Percentiles rank a stretch among this genome's conserved stretches.
These are phyloP conservation scores for Hymenoscyphus infarciens DNA, from an alignment of 2,329 filamentous ascomycete genomes.

Conservation along the genomic window DNA sequence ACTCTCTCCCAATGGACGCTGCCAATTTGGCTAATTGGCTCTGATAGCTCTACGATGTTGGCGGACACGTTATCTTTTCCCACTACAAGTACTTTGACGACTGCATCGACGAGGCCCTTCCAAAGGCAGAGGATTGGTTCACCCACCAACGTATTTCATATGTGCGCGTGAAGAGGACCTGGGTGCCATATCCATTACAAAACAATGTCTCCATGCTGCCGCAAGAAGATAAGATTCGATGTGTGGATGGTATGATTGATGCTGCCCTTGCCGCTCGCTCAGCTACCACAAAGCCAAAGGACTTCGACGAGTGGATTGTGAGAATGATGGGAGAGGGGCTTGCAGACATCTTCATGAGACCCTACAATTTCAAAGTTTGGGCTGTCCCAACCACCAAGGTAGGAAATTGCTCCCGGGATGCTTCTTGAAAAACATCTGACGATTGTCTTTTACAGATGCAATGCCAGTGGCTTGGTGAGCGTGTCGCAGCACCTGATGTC, in stretches of 20 bases:
- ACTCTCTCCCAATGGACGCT: conserved; percentile 10
- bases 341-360: conserved; percentile 95
- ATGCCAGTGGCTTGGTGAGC: conserved; percentile 97
- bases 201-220: conserved; percentile 99
- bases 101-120: conserved; percentile 94
- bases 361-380: conserved; percentile 99
- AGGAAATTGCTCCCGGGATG: conserved; percentile 25
- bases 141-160: conserved; percentile 98
- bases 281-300: conserved; percentile 84
- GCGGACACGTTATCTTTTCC: conserved; percentile 49
- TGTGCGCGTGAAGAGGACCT: conserved; percentile 91
- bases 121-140: conserved; percentile 93
- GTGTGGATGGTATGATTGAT: conserved; percentile 94
- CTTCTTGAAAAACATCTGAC: conserved; percentile 9
- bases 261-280: conserved; percentile 84
- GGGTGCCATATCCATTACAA: conserved; percentile 99
- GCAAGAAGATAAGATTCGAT: conserved; percentile 94
- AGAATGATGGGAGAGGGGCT: conserved; percentile 86
- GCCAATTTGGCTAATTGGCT: conserved; percentile 25
- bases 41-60: conserved; percentile 85
- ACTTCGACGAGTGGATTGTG: conserved; percentile 98
- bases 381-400: conserved; percentile 96
- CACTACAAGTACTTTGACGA: conserved; percentile 99
- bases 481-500: conserved; percentile 93
- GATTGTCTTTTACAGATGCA: conserved; percentile 72